Percentiles rank a stretch among this genome's conserved stretches.
Evolutionary conservation across 768 basidiomycete species (phyloP).

Genomic region (Amanita pallidorosea): DNA sequence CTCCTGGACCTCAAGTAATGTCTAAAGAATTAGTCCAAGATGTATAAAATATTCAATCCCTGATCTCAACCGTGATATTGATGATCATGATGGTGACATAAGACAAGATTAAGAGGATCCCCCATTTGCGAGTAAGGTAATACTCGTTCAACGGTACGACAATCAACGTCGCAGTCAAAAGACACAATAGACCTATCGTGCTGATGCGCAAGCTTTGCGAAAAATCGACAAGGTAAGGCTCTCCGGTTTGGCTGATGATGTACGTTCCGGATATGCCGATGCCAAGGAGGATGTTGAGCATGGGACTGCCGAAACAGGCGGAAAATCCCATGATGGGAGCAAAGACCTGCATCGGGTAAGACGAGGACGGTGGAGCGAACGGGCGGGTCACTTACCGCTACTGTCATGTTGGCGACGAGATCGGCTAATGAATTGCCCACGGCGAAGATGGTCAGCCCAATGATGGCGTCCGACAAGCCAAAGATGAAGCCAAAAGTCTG

Average conservation of each 20-base stretch:
- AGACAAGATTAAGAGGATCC: conserved; percentile 59
- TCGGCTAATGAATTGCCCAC: conserved; percentile 95
- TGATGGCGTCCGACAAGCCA: conserved; percentile 93
- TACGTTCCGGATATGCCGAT: conserved; percentile 89
- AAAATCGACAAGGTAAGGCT: conserved; percentile 68
- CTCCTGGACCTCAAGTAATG: neutral
- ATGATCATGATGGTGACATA: conserved; percentile 70
- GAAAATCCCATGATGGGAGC: conserved; percentile 93
- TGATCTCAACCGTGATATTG: conserved; percentile 74
- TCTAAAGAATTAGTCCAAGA: conserved; percentile 2
- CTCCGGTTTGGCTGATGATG: conserved; percentile 52
- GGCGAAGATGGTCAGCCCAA: conserved; percentile 94
- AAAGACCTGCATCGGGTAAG: conserved; percentile 41
- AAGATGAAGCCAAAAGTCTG: conserved; percentile 92
- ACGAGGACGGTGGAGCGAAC: neutral
- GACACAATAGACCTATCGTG: conserved; percentile 63
- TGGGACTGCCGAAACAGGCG: conserved; percentile 88
- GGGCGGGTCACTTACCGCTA: conserved; percentile 48
- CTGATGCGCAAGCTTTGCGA: conserved; percentile 80
- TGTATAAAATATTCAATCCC: conserved; percentile 9
- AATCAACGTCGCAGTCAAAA: conserved; percentile 68
- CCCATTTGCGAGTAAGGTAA: conserved; percentile 73
- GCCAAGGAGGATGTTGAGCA: conserved; percentile 87
- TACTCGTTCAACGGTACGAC: conserved; percentile 83
- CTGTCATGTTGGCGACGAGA: conserved; percentile 92